phyloP scores from a whole-genome alignment of 2,329 filamentous ascomycete genomes.

The Alternaria sp. region DNA sequence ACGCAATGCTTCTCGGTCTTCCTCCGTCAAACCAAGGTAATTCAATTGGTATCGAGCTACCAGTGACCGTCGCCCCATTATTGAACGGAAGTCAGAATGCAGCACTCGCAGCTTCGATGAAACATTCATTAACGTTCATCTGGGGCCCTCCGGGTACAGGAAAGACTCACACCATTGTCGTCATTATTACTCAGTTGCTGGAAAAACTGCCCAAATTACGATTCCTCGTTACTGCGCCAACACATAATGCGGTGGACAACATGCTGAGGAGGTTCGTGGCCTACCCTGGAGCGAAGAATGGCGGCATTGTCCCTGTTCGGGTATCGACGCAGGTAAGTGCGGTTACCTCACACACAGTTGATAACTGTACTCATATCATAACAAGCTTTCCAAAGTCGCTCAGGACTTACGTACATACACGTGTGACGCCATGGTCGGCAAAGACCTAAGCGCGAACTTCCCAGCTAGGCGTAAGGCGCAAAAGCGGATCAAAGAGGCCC shows the following conservation, averaged over 20 bases:
- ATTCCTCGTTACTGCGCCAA: constrained; percentile 52
- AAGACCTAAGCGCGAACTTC: constrained; percentile 37
- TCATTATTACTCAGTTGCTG: constrained; percentile 47
- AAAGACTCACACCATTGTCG: constrained; percentile 53
- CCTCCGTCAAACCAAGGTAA: constrained; percentile 12
- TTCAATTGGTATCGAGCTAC: constrained; percentile 17
- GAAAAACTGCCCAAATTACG: constrained; percentile 20
- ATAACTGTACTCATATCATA: background rate
- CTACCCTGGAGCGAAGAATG: constrained; percentile 2
- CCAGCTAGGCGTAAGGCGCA: constrained; percentile 45
- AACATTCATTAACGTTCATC: constrained; percentile 46
- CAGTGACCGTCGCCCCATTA: constrained; percentile 7
- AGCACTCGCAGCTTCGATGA: constrained; percentile 42
- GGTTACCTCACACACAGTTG: background rate
- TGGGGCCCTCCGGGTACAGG: constrained; percentile 57
- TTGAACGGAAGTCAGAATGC: constrained; percentile 48
- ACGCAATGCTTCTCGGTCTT: constrained; percentile 24
- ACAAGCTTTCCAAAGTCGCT: constrained; percentile 29
- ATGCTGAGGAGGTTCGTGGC: constrained; percentile 42
- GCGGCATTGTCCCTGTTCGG: constrained; percentile 18
- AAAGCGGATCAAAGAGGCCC: constrained; percentile 44
- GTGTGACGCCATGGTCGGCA: constrained; percentile 43
- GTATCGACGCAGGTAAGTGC: constrained; percentile 29
- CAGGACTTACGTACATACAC: constrained; percentile 25
- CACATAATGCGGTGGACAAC: constrained; percentile 56